These are phyloP conservation scores for Neocucurbitaria cava DNA, from an alignment of 2,329 filamentous ascomycete genomes.

Conservation along the genomic window DNA sequence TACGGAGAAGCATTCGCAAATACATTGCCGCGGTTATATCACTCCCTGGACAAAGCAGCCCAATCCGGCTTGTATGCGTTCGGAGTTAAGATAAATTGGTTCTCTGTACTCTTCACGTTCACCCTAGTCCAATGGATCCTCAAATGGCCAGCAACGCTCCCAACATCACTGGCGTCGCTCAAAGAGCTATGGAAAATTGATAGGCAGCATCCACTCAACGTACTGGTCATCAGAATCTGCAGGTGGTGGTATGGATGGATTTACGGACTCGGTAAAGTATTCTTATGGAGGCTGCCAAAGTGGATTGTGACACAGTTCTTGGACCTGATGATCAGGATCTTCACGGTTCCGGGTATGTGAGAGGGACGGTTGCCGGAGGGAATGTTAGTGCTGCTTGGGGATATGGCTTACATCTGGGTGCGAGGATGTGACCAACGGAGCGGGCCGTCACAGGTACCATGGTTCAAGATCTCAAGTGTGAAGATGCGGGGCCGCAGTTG, in stretches of 20 bases:
- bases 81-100: background rate
- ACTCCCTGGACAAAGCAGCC: background rate
- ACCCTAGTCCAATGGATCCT: background rate
- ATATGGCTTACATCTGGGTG: background rate
- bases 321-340: background rate
- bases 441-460: too few species aligned
- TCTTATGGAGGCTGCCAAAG: background rate
- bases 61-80: background rate
- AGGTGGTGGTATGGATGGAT: background rate
- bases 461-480: too few species aligned
- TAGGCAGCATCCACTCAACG: background rate
- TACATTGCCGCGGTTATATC: background rate
- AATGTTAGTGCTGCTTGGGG: background rate
- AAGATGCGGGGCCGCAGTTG: too few species aligned
- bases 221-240: background rate
- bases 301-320: background rate
- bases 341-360: background rate
- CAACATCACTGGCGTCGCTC: background rate
- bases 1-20: background rate
- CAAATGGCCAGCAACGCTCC: too few species aligned
- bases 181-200: background rate
- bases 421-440: too few species aligned
- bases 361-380: background rate
- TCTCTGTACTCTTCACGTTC: background rate
- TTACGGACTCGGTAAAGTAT: background rate